Percentiles rank a stretch among this genome's conserved stretches.
These are phyloP conservation scores for Suillus occidentalis DNA, from an alignment of 768 basidiomycete genomes.

Conservation along the genomic window DNA sequence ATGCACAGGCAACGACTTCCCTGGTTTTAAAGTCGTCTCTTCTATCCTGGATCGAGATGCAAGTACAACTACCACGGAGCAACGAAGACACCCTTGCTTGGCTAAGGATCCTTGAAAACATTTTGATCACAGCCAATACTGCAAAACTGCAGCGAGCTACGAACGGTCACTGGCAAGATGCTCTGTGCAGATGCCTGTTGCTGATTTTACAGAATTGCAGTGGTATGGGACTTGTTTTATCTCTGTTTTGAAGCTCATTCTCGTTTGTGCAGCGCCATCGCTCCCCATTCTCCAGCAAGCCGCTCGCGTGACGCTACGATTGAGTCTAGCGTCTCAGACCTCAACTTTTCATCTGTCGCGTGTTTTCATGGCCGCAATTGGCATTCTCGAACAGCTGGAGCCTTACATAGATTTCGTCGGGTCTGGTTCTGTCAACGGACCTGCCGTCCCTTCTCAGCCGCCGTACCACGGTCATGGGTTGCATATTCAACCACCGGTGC, in stretches of 20 bases:
- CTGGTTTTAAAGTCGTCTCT: conserved; percentile 72
- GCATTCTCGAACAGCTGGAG: conserved; percentile 33
- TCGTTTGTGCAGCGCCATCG: conserved; percentile 17
- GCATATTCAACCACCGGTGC: conserved; percentile 31
- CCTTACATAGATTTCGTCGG: neutral
- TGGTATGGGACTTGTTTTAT: conserved; percentile 10
- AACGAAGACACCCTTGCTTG: conserved; percentile 52
- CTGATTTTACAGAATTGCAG: conserved; percentile 35
- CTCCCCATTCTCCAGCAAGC: conserved; percentile 23
- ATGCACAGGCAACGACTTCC: conserved; percentile 65
- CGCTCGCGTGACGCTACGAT: conserved; percentile 35
- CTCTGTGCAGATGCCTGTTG: conserved; percentile 52
- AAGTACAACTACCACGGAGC: conserved; percentile 36
- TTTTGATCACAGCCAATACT: conserved; percentile 50
- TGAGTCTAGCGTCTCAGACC: conserved; percentile 35
- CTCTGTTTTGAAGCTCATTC: neutral
- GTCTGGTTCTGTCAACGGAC: neutral
- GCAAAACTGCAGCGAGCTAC: conserved; percentile 54
- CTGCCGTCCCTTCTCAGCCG: conserved; percentile 17
- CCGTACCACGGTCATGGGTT: conserved; percentile 37
- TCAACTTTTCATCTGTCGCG: conserved; percentile 25
- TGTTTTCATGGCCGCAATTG: conserved; percentile 32
- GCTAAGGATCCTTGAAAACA: conserved; percentile 66
- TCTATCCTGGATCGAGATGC: conserved; percentile 82
- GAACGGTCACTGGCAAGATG: conserved; percentile 59